Evolutionary conservation across 2,329 filamentous ascomycete species (phyloP).

Genomic region (Botrytis hyacinthi): DNA sequence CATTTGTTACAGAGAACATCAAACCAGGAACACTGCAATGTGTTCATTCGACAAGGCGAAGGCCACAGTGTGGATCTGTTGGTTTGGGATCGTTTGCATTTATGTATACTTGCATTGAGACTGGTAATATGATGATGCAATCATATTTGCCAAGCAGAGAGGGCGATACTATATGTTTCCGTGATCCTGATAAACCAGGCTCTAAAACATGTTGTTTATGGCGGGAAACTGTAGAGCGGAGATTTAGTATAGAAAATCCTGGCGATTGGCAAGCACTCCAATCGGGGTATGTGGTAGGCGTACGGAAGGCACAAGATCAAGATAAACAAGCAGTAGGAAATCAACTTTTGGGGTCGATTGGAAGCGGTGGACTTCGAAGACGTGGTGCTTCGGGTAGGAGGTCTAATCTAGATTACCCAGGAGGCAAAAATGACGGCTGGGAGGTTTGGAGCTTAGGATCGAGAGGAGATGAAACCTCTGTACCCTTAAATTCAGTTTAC

Average conservation of each 20-base stretch:
- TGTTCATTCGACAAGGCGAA: conserved; percentile 53
- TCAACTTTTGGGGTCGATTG: not conserved
- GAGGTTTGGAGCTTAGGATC: conserved; percentile 53
- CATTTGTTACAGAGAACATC: conserved; percentile 58
- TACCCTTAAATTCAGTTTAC: conserved; percentile 21
- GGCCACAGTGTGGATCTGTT: conserved; percentile 52
- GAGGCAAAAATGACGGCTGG: conserved; percentile 42
- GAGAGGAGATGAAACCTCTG: conserved; percentile 41
- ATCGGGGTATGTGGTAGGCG: conserved; percentile 60
- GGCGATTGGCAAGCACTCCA: conserved; percentile 64
- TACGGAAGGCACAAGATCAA: conserved; percentile 49
- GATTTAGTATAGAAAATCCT: conserved; percentile 57
- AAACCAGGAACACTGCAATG: conserved; percentile 59
- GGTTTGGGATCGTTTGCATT: conserved; percentile 63
- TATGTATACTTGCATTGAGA: conserved; percentile 59
- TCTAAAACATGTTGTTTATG: conserved; percentile 50
- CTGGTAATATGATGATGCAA: conserved; percentile 62
- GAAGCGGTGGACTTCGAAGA: conserved; percentile 25
- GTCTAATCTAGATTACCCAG: not conserved
- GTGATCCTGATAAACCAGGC: conserved; percentile 44
- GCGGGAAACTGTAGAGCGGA: conserved; percentile 51
- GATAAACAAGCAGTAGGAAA: not conserved
- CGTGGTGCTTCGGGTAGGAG: conserved; percentile 20
- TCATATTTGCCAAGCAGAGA: conserved; percentile 57
- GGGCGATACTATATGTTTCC: conserved; percentile 56